These are phyloP conservation scores for Yarrowia sp. DNA, from an alignment of 805 yeast genomes.

Conservation along the genomic window DNA sequence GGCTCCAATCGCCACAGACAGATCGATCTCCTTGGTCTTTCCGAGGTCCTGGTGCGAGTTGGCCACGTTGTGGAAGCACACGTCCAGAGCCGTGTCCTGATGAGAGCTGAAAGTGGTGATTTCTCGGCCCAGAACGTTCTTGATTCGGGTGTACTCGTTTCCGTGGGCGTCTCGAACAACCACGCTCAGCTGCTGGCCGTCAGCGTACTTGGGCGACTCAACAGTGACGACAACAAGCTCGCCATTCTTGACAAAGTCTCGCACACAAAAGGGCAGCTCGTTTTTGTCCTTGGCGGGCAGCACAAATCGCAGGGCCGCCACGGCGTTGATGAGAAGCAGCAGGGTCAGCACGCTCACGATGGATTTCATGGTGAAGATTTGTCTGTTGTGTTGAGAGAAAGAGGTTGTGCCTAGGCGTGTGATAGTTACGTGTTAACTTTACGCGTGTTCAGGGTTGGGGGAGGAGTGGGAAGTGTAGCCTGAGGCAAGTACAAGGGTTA, in stretches of 20 bases:
- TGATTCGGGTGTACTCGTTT: slow-evolving; percentile 76
- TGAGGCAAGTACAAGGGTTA: neutral
- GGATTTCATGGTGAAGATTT: slow-evolving; percentile 7
- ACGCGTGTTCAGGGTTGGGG: slow-evolving; percentile 24
- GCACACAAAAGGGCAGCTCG: slow-evolving; percentile 67
- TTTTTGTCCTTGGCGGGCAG: slow-evolving; percentile 38
- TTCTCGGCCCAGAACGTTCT: slow-evolving; percentile 68
- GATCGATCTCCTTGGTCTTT: slow-evolving; percentile 68
- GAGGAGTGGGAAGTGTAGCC: neutral
- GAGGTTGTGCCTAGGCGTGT: neutral
- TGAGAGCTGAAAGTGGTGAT: slow-evolving; percentile 84
- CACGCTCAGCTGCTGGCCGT: slow-evolving; percentile 79
- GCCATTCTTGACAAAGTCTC: slow-evolving; percentile 84
- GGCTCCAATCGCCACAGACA: slow-evolving; percentile 93
- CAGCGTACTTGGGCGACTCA: slow-evolving; percentile 74
- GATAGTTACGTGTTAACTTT: slow-evolving; percentile 25
- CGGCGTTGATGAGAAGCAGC: slow-evolving; percentile 21
- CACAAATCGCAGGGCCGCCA: slow-evolving; percentile 37
- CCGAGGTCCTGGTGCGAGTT: slow-evolving; percentile 41
- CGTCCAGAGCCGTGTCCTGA: slow-evolving; percentile 79
- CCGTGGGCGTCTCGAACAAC: slow-evolving; percentile 65
- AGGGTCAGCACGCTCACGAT: slow-evolving; percentile 21
- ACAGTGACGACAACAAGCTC: slow-evolving; percentile 85
- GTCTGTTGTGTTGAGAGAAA: neutral
- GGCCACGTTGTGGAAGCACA: slow-evolving; percentile 73